A percentile compares a stretch with the other conserved stretches of the same genome.
Conservation (phyloP, 805 yeast species). For the Yamadazyma philogaea region DNA sequence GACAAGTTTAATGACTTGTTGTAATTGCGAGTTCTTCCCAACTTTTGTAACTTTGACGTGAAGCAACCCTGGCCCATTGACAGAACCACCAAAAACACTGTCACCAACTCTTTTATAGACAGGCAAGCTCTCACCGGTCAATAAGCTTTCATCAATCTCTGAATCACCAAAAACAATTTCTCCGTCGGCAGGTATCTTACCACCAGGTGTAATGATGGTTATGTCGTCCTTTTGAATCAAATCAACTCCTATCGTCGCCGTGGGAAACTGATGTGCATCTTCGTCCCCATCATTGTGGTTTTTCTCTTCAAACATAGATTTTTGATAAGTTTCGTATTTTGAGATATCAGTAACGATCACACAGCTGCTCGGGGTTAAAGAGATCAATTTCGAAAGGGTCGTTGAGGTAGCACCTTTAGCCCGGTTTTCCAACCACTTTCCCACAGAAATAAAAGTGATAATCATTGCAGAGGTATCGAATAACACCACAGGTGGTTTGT, state of each 20-base stretch:
- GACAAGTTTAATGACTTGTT: conserved; percentile 82
- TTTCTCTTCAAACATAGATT: conserved; percentile 7
- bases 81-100: conserved; percentile 81
- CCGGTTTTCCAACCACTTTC: conserved; percentile 85
- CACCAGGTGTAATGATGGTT: conserved; percentile 79
- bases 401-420: conserved; percentile 94
- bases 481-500: conserved; percentile 59
- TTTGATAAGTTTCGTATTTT: conserved; percentile 19
- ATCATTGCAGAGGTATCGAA: conserved; percentile 90
- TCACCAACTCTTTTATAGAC: conserved; percentile 62
- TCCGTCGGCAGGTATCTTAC: conserved; percentile 91
- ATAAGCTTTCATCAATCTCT: conserved; percentile 81
- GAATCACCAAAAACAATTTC: conserved; percentile 70
- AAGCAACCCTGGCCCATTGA: conserved; percentile 74
- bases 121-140: conserved; percentile 90
- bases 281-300: conserved; percentile 5
- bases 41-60: conserved; percentile 66
- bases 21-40: conserved; percentile 81
- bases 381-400: conserved; percentile 76
- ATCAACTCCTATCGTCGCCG: conserved; percentile 63
- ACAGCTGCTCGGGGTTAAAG: conserved; percentile 78
- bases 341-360: conserved; percentile 49
- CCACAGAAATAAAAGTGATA: conserved; percentile 77
- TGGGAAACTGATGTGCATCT: conserved; percentile 26
- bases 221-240: conserved; percentile 75